Conservation (phyloP, 345 rosid species). For the Hibiscus mutabilis region DNA sequence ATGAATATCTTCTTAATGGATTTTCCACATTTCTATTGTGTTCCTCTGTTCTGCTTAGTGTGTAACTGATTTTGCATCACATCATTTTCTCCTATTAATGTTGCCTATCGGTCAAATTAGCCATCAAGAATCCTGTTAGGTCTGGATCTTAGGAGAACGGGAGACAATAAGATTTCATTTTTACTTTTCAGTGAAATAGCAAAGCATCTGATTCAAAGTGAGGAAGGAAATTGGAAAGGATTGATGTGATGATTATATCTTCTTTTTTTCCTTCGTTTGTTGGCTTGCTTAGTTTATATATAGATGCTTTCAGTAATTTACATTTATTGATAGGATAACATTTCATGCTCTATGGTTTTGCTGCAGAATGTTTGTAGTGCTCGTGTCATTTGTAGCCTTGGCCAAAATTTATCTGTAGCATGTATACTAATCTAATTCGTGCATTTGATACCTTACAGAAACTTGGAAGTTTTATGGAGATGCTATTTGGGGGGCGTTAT, state of each 20-base stretch:
- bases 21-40: not conserved
- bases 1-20: slow-evolving; percentile 5
- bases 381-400: not conserved
- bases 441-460: slow-evolving; percentile 41
- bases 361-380: not conserved
- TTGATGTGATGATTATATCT: slow-evolving; percentile 11
- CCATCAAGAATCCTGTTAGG: not conserved
- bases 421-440: slow-evolving; percentile 5
- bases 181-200: not conserved
- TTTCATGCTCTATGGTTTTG: not conserved
- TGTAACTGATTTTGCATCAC: not conserved
- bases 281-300: not conserved
- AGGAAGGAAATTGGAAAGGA: not conserved
- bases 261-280: not conserved
- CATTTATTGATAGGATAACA: not conserved
- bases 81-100: not conserved
- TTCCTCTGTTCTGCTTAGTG: not conserved
- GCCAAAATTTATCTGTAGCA: not conserved
- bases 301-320: not conserved
- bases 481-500: slow-evolving; percentile 96
- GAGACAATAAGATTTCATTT: not conserved
- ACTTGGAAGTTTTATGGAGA: slow-evolving; percentile 99
- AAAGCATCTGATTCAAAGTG: not conserved
- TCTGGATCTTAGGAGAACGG: not conserved
- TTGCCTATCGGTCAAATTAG: not conserved